These are phyloP conservation scores for Protomyces gravidus DNA, from an alignment of 1,139 yeast genomes.

Conservation along the genomic window DNA sequence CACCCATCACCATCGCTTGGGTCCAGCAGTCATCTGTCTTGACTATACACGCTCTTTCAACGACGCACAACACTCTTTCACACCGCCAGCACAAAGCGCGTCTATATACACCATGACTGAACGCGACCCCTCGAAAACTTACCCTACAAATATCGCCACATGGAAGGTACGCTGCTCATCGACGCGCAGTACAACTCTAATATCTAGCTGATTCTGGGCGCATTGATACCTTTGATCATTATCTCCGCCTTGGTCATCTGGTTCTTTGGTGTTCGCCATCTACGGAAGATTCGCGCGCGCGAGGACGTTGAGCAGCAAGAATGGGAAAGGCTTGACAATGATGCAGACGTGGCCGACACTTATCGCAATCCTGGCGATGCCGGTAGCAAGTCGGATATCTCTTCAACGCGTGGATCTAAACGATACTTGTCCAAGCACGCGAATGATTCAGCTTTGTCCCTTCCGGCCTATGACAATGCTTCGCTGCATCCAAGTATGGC, in stretches of 20 bases:
- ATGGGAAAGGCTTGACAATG: background rate
- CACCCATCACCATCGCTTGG: too few species aligned
- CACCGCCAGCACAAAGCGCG: background rate
- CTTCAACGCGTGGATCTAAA: background rate
- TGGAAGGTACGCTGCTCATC: background rate
- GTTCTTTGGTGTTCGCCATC: background rate
- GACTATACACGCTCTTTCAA: background rate
- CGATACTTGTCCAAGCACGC: background rate
- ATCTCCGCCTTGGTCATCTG: background rate
- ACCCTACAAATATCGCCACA: background rate
- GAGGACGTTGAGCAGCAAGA: background rate
- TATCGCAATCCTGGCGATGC: background rate
- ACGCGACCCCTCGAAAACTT: background rate
- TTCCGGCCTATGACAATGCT: background rate
- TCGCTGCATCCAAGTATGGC: background rate
- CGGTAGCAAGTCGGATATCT: background rate
- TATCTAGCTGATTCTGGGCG: background rate
- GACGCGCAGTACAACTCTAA: background rate
- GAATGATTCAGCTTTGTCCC: background rate
- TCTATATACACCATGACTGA: background rate
- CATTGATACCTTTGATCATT: background rate
- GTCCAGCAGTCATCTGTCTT: too few species aligned
- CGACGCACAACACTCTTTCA: background rate
- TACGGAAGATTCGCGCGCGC: background rate
- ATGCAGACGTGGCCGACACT: background rate